Evolutionary conservation across 139 green algal genomes (phyloP), one percentile per base, ranked within the genome.

Genomic region (Volvox reticuliferus): DNA sequence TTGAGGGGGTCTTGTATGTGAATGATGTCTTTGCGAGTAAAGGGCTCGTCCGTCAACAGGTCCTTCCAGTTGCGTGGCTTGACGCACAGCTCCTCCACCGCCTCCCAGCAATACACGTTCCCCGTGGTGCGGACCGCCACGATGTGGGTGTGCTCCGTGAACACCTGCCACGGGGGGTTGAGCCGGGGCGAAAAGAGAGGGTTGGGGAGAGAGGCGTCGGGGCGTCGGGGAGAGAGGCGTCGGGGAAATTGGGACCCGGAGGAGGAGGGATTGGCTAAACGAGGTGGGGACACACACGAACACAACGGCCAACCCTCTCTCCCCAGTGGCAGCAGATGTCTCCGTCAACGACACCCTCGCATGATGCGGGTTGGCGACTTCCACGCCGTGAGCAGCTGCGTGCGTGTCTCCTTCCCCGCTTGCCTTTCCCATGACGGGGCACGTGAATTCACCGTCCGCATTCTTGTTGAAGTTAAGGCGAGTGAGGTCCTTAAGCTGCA

Each of bases 131-230:
- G 94, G 32, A 99, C 88, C 3, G 98, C 98, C 35, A 98, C 98
- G 86, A 99, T 99, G 96, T 99, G 98, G 0, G 98, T 99, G 95
- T 98, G 95, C 86, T 98, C 95, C 16, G 98, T 99, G 95, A 99
- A 99, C 67, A 99, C 96, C 90, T 93, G 75, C 14, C 33, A 22
- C 0, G 12, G 79, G 44, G 50, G 79, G 50, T 30, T 78, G 63
- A 30, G 32, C 55, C 36, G 78, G 35, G 32, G 35, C 16, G 22
- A 5, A 67, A 26, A 28, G 12, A 73, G 9, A 28, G 65, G 2
- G 65, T 24, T 9, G 16, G 65, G 65, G 65, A 73, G 65, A 12
- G 65, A 73, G 65, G 17, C 17, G 19, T 69, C 62, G 62, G 62
- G 62, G 62, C 17, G 62, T 19, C 62, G 62, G 62, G 62, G 17